Percentiles rank a stretch among this genome's conserved stretches.
Evolutionary conservation across 2,329 filamentous ascomycete species (phyloP).

Genomic region (Cadophora gregata): DNA sequence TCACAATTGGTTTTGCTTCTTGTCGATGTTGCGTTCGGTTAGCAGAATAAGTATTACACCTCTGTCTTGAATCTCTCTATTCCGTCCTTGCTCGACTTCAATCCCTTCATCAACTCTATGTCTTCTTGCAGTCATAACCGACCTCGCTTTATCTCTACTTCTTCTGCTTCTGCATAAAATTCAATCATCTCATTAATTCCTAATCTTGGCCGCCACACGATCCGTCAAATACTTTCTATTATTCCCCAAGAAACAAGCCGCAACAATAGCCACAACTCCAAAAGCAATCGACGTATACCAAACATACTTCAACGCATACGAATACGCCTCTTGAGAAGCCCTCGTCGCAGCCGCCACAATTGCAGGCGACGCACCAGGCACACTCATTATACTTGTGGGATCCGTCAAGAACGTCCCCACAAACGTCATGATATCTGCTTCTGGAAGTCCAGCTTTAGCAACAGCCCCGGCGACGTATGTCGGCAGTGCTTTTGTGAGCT

Average conservation of each 20-base stretch:
- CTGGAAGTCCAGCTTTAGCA: background rate
- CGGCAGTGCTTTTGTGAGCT: background rate
- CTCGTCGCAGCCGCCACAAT: background rate
- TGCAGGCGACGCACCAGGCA: background rate
- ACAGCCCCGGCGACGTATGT: background rate
- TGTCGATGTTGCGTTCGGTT: too few relatives aligned
- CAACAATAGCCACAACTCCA: background rate
- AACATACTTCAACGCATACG: background rate
- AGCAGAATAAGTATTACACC: too few relatives aligned
- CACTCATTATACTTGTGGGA: background rate
- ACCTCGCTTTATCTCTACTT: too few relatives aligned
- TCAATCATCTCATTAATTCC: background rate
- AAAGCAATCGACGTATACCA: background rate
- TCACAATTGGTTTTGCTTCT: too few relatives aligned
- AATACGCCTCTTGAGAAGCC: background rate
- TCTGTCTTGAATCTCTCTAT: too few relatives aligned
- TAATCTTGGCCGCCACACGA: conserved; percentile 2
- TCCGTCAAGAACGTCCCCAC: background rate
- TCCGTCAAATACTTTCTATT: background rate
- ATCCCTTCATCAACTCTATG: background rate
- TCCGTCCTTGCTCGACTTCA: background rate
- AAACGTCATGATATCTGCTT: background rate
- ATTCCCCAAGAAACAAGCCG: background rate
- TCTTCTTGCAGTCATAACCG: too few relatives aligned
- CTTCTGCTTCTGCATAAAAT: too few relatives aligned